These are phyloP conservation scores for Paramecium pentaurelia DNA, from an alignment of 73 alveolate genomes.

Conservation along the genomic window DNA sequence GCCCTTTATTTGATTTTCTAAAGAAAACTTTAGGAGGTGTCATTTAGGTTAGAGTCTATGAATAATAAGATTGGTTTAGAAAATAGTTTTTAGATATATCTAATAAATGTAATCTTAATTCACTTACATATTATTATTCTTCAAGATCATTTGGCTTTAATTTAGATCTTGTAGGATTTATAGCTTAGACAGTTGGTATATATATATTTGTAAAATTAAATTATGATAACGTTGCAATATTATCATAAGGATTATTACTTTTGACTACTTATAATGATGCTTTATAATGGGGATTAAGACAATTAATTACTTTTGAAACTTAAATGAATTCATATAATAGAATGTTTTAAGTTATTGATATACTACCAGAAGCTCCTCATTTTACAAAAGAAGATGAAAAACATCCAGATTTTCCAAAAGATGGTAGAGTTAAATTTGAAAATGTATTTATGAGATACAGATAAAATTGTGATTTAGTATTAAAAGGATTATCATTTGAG, in stretches of 20 bases:
- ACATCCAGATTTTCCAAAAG: background rate
- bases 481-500: constrained; percentile 27
- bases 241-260: background rate
- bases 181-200: background rate
- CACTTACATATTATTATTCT: background rate
- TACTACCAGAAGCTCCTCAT: constrained; percentile 11
- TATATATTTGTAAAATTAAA: background rate
- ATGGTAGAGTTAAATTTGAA: constrained; percentile 43
- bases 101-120: background rate
- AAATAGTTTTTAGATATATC: background rate
- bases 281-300: constrained; percentile 9
- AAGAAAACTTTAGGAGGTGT: constrained; percentile 52
- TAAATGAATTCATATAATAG: constrained; percentile 15
- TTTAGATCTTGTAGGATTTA: constrained; percentile 13
- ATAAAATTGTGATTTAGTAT: constrained; percentile 17
- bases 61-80: constrained; percentile 14
- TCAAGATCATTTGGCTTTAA: background rate
- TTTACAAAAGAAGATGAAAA: background rate
- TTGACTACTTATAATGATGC: constrained; percentile 7
- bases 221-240: background rate
- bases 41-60: constrained; percentile 31
- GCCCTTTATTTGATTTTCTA: constrained; percentile 43
- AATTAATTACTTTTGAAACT: constrained; percentile 17
- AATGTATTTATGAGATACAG: constrained; percentile 42
- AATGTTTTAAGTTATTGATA: constrained; percentile 5